Evolutionary conservation across 331 rosid species (phyloP), one percentile per base, ranked within the genome.

Genomic region (Cydonia oblonga): DNA sequence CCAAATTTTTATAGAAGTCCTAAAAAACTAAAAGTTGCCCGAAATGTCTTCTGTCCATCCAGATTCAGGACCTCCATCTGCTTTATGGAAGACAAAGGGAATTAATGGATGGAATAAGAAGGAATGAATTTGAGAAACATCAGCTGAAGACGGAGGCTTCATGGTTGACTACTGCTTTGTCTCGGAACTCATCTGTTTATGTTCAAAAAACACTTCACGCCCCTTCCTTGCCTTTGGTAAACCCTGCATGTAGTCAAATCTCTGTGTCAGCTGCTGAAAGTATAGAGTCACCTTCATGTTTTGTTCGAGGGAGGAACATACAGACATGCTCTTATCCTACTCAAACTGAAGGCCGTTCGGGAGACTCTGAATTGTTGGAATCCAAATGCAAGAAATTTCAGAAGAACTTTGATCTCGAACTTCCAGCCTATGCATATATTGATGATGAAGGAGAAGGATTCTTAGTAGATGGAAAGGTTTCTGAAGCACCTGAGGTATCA

Each of bases 11-110:
- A 63, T 20, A 13, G 59, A 15, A 59, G 60, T 28, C 62, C 57
- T 53, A 59, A 24, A 56, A 49, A 68, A 29, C 26, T 52, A 54
- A 56, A 60, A 14, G 80, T 49, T 66, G 71, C 54, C 73, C 83
- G 65, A 72, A 70, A 72, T 53, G 73, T 35, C 73, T 54, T 75
- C 18, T 77, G 66, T 13, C 68, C 70, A 44, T 82, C 80, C 90
- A 95, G 98, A 76, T 91, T 83, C 84, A 73, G 59, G 97, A 88
- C 77, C 96, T 95, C 61, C 98, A 95, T 81, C 91, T 86, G 28
- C 84, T 95, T 72, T 95, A 95, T 76, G 46, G 72, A 75, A 86
- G 84, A 81, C 97, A 95, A 78, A 91, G 75, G 81, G 89, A 88
- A 68, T 71, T 91, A 56, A 91, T 88, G 92, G 81, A 76, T 69